Evolutionary conservation across 2,329 filamentous ascomycete species (phyloP), one percentile per base, ranked within the genome.

Genomic region (Calonectria pseudoturangicola): DNA sequence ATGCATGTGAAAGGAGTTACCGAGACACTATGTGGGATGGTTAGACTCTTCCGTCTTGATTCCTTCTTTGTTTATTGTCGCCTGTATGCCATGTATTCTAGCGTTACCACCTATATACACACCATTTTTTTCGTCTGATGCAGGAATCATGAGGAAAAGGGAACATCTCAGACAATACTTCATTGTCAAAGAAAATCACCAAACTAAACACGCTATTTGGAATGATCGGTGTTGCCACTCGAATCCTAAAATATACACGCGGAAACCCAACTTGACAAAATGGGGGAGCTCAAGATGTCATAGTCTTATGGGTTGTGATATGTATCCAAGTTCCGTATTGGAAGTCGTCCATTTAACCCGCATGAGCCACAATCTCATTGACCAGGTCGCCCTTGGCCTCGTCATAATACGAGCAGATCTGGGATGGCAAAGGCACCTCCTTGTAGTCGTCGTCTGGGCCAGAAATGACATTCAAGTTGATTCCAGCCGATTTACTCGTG

Each of bases 301-400:
- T 77, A 79, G 43, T 73, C 68, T 66, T 76, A 73, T 69, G 72
- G 58, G 41, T 45, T 39, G 64, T 47, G 71, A 68, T 47, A 68
- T 47, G 71, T 69, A 79, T 76, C 68, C 67, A 79, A 79, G 56
- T 28, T 54, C 36, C 15, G 43, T 39, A 30, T 54, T n/a, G 25
- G 28, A 47, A 50, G 18, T 25, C 25, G 25, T 21, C 25, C 12
- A 39, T 81, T 54, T 88, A 98, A 70, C 96, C 96, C 75, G 94
- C 92, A 86, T 98, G 96, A 80, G 97, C 95, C 21, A 99, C 97
- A 83, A 99, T 98, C 89, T 98, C 96, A 81, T 92, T 98, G 33
- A 96, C 90, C 75, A 98, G 82, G 76, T 93, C 92, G 27, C 94
- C 94, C 84, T 95, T 90, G 64, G 82, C 87, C 84, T 93, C 82